Evolutionary conservation across 2,329 filamentous ascomycete species (phyloP), one percentile per base, ranked within the genome.

Genomic region (Trichoderma cornu-damae): DNA sequence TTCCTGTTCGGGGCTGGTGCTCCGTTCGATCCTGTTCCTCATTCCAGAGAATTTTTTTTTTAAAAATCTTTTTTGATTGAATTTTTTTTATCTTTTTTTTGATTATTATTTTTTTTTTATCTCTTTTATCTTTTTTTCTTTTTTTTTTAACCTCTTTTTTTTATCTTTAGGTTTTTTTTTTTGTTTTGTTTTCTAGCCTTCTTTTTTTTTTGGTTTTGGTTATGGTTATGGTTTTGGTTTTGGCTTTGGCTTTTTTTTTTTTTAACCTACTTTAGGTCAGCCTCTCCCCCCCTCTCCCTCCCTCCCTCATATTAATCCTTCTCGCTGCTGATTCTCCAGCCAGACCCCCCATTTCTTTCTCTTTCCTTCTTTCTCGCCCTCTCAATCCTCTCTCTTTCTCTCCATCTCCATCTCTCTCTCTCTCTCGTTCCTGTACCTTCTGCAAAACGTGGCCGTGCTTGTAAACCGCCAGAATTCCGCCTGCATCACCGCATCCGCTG

Each of bases 221-320:
- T n/a, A n/a, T n/a, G n/a, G n/a, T n/a, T n/a, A n/a, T n/a, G n/a
- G n/a, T n/a, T n/a, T n/a, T n/a, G n/a, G n/a, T n/a, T n/a, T n/a
- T n/a, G n/a, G n/a, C n/a, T n/a, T n/a, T n/a, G n/a, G n/a, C n/a
- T 51, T 42, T 50, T 54, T 59, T 59, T 49, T 55, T 51, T 42
- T 50, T 54, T 59, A 55, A 40, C 54, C 50, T 59, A 59, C 57
- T 55, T 50, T 18, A 44, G 50, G 44, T 44, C 46, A 44, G 44
- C 37, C 28, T 44, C 37, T 35, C 49, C 47, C 22, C 28, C 16
- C n/a, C n/a, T n/a, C n/a, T n/a, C n/a, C n/a, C n/a, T n/a, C n/a
- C n/a, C n/a, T n/a, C n/a, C n/a, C n/a, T n/a, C 32, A 32, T 30
- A 28, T 47, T 26, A n/a, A 26, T 37, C 22, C 16, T 26, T 49